Evolutionary conservation across 1,284 basidiomycete species (phyloP).

Genomic region (Cutaneotrichosporon sp.): DNA sequence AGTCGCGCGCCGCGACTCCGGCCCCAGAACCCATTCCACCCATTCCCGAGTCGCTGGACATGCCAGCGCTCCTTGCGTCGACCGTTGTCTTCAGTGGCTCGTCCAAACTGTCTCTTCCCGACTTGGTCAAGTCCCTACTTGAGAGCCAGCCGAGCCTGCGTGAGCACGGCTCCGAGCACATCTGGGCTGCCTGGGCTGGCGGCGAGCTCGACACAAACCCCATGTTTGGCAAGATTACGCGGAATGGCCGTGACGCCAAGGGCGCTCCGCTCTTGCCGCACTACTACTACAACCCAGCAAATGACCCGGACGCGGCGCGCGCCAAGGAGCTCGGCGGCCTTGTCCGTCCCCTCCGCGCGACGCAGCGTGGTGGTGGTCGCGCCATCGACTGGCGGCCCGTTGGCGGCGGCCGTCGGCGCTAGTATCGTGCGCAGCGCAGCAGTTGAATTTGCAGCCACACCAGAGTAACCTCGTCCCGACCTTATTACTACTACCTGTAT

Average conservation of each 20-base stretch:
- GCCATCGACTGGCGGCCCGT: constrained; percentile 49
- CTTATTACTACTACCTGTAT: no score
- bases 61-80: constrained; percentile 43
- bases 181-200: constrained; percentile 40
- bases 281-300: constrained; percentile 46
- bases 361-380: constrained; percentile 43
- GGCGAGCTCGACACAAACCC: constrained; percentile 34
- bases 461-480: not conserved
- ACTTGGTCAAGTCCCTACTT: constrained; percentile 46
- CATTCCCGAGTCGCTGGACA: constrained; percentile 34
- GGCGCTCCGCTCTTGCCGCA: constrained; percentile 46
- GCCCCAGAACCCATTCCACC: constrained; percentile 11
- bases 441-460: not conserved
- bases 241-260: constrained; percentile 47
- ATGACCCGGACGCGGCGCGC: constrained; percentile 42
- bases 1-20: constrained; percentile 9
- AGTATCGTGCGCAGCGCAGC: not conserved
- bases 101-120: constrained; percentile 44
- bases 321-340: constrained; percentile 45
- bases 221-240: constrained; percentile 48
- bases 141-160: constrained; percentile 44
- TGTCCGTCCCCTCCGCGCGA: constrained; percentile 46
- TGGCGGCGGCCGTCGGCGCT: constrained; percentile 35
- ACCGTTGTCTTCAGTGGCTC: constrained; percentile 48
- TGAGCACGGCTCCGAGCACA: constrained; percentile 31